phyloP scores from a whole-genome alignment of 208 protist species.

The Acanthamoeba lenticulata region DNA sequence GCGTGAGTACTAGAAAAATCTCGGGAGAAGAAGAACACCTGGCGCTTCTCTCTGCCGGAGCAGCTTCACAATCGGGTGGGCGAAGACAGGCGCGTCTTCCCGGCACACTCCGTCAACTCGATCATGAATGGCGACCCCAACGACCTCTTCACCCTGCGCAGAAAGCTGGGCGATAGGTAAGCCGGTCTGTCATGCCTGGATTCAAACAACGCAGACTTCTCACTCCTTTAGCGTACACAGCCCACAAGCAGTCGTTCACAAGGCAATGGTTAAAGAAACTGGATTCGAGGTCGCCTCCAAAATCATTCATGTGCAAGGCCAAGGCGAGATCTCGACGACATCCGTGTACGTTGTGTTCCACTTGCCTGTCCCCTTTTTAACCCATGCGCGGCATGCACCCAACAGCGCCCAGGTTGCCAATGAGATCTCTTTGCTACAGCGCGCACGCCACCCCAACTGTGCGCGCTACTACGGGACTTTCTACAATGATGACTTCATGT shows the following conservation, averaged over 20 bases:
- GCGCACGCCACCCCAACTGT: constrained; percentile 38
- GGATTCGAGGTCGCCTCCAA: constrained; percentile 40
- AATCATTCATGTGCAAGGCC: background rate
- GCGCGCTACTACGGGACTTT: constrained; percentile 55
- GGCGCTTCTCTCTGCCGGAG: constrained; percentile 54
- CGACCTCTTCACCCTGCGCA: constrained; percentile 17
- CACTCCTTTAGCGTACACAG: too few species aligned
- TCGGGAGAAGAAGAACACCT: constrained; percentile 28
- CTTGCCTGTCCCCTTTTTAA: too few species aligned
- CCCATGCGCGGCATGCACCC: background rate
- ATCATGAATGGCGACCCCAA: background rate
- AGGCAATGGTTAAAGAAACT: constrained; percentile 27
- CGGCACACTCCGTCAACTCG: background rate
- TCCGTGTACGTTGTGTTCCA: background rate
- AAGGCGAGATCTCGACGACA: background rate
- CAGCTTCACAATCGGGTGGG: constrained; percentile 27
- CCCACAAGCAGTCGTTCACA: background rate
- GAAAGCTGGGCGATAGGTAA: constrained; percentile 35
- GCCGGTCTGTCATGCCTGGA: background rate
- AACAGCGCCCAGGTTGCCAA: background rate
- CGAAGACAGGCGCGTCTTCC: constrained; percentile 54
- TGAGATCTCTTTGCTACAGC: constrained; percentile 22
- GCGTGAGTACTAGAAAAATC: background rate
- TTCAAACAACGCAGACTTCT: too few species aligned
- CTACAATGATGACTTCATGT: constrained; percentile 47